Evolutionary conservation across 176 grass and related monocot species (phyloP), one percentile per base, ranked within the genome.

Genomic region (Rhynchospora tenuis): DNA sequence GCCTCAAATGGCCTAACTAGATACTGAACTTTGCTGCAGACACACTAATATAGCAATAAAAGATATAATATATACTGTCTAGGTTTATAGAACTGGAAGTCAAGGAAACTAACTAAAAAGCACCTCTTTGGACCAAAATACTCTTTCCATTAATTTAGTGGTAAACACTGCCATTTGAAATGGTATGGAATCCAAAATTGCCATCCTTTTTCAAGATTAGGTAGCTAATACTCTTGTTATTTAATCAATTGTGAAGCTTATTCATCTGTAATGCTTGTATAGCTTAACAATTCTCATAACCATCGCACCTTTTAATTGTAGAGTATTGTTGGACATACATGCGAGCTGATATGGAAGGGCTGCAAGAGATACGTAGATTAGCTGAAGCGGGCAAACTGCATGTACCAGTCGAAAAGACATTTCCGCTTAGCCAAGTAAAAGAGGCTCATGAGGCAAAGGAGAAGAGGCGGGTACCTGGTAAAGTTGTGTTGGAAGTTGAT

Each of bases 241-340:
- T 81, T 81, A 63, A 45, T 44, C 45, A 80, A 56, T 57, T 28
- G 58, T 64, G n/a, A 45, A 44, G 24, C 57, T 61, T n/a, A 52
- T 28, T 22, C 29, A 85, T 48, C 43, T 65, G 27, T 79, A 85
- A 48, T 59, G 72, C 16, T 24, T 33, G 33, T 54, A 54, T 23
- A 60, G 68, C 55, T 10, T 0, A 13, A 45, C 69, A 38, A 81
- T 71, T 80, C 63, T 80, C 17, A 26, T 45, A 85, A 79, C 55
- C 22, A 69, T 81, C 86, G 42, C 77, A 73, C 78, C 79, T 42
- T 72, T 13, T 24, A 88, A 84, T 85, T 87, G 82, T 88, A 98
- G 95, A 89, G n/a, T 98, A 98, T 88, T 93, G 68, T 43, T 98
- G 95, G 95, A 98, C 95, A 65, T 98, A 93, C 86, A 98, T 98